A percentile compares a stretch with the other conserved stretches of the same genome.
Conservation (phyloP, 2,329 filamentous ascomycete genomes). For the Amylocarpus encephaloides region DNA sequence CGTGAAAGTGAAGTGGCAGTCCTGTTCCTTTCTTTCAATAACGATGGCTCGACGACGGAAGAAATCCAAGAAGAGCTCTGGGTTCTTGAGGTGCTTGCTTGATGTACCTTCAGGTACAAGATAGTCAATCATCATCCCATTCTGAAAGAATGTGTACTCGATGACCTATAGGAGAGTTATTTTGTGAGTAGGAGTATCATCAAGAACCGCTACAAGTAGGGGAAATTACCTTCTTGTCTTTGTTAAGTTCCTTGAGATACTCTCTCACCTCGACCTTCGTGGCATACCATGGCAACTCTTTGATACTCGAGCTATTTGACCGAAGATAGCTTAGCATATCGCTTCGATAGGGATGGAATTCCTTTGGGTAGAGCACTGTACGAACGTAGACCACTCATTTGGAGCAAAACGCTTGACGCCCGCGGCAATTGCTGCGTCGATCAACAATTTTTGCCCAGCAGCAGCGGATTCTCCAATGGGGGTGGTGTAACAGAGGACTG, state of each 20-base stretch:
- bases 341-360: no score
- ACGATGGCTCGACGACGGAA: no score
- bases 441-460: conserved; percentile 31
- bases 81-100: conserved; percentile 30
- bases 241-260: conserved; percentile 39
- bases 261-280: conserved; percentile 37
- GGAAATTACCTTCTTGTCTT: conserved; percentile 31
- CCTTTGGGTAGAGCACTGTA: no score
- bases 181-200: conserved; percentile 15
- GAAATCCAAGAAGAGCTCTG: conserved; percentile 26
- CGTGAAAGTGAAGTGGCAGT: conserved; percentile 14
- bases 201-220: conserved; percentile 32
- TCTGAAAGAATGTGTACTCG: conserved; percentile 44
- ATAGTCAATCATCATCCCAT: conserved; percentile 41
- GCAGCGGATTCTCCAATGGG: conserved; percentile 26
- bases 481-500: conserved; percentile 43
- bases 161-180: conserved; percentile 5
- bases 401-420: conserved; percentile 34
- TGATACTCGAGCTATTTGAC: conserved; percentile 26
- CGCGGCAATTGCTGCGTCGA: conserved; percentile 33
- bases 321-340: conserved; percentile 16
- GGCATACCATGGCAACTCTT: conserved; percentile 39
- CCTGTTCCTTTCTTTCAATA: no score
- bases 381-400: conserved; percentile 28
- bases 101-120: conserved; percentile 35